Evolutionary conservation across 768 basidiomycete species (phyloP), one percentile per base, ranked within the genome.

Genomic region (Pleurotus citrinopileatus): DNA sequence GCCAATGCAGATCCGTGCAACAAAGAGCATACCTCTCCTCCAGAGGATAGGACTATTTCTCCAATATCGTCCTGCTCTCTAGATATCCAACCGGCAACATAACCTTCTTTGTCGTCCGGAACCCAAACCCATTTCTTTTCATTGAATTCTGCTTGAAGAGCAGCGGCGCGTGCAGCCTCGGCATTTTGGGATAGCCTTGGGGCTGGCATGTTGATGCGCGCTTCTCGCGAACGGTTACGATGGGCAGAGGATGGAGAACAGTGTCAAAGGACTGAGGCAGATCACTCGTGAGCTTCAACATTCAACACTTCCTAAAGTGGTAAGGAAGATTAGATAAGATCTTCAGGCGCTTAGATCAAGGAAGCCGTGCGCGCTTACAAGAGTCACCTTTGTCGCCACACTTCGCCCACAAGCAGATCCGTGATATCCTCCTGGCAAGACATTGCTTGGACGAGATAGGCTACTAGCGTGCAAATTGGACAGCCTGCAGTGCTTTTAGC

Each of bases 81-180:
- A 55, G 91, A 81, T 22, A 98, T 89, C 92, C 92, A 96, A 54
- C 94, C 95, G 42, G 94, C 89, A 44, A 96, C 82, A 69, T 98
- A 98, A 0, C 96, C 96, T 60, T 94, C 89, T 66, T 81, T 84
- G 55, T 87, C 82, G 69, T 98, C 95, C 2, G 94, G 93, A 22
- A 95, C 89, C 96, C 96, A 98, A 4, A 98, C 94, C 91, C 95
- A 96, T 75, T 87, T 91, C 87, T 95, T 97, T 79, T 94, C 93
- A 67, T 94, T 95, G 71, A 94, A 96, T 69, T 95, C 93, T 8
- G 93, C 92, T 66, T 94, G 91, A n/a, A 87, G 82, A 17, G 92
- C 94, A 19, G 93, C 92, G 15, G 85, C 87, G 52, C 87, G 77
- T 6, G 93, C 89, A 36, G 87, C 87, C 67, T 94, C 93, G 42